A percentile compares a stretch with the other conserved stretches of the same genome.
phyloP scores from a whole-genome alignment of 164 flowering plant genomes.

The Annona cherimola region DNA sequence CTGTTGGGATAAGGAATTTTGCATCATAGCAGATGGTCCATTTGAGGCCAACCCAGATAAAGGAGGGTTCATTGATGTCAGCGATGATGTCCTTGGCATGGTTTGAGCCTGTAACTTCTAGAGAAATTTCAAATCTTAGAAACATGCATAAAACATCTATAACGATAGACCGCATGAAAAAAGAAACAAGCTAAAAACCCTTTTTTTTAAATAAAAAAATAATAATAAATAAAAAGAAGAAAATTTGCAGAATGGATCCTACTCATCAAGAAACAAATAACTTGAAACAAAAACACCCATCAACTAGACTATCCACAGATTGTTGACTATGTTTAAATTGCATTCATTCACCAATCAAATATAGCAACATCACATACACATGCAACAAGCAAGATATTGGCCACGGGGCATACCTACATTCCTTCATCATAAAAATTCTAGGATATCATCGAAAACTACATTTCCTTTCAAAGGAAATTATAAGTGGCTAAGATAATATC shows the following conservation, averaged over 20 bases:
- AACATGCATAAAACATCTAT: neutral
- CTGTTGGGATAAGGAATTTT: slow-evolving; percentile 62
- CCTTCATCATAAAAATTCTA: too few relatives aligned
- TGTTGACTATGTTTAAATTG: too few relatives aligned
- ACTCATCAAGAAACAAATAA: neutral
- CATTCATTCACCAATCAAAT: neutral
- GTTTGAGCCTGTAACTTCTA: slow-evolving; percentile 59
- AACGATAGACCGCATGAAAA: neutral
- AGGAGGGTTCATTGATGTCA: slow-evolving; percentile 68
- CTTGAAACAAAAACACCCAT: neutral
- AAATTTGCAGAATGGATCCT: neutral
- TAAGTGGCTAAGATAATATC: neutral
- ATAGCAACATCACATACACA: too few relatives aligned
- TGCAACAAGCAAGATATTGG: too few relatives aligned
- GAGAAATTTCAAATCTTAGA: slow-evolving; percentile 10
- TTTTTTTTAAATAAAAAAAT: too few relatives aligned
- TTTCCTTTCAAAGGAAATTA: neutral
- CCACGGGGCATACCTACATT: too few relatives aligned
- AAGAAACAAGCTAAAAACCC: neutral
- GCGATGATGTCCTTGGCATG: slow-evolving; percentile 54
- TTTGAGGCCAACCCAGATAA: slow-evolving; percentile 71
- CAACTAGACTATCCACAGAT: neutral
- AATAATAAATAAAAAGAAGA: too few relatives aligned
- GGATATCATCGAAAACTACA: too few relatives aligned
- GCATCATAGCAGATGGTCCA: slow-evolving; percentile 66